Evolutionary conservation across 2,329 filamentous ascomycete species (phyloP), one percentile per base, ranked within the genome.

Genomic region (Massarina eburnea): DNA sequence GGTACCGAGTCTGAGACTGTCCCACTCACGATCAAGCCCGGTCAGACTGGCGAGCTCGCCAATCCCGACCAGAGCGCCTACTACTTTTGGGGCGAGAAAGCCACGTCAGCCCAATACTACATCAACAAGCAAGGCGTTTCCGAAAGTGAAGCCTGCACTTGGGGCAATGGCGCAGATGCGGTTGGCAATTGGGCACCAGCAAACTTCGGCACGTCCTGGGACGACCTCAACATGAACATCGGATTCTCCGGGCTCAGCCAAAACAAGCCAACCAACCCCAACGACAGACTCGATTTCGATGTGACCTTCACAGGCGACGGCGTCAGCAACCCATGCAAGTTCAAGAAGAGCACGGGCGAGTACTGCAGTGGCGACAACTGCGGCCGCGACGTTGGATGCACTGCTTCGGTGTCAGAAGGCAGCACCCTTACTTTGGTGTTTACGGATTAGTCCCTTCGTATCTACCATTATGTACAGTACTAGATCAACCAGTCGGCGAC

Each of bases 81-180:
- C 78, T 97, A 91, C 77, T 73, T 78, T 51, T 95, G 89, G 89
- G 58, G 89, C 62, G 81, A 81, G 59, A 80, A 80, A 70, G 61
- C 75, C 40, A 97, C 94, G 41, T 91, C 89, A 38, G 91, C 91
- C 35, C 94, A 97, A 75, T 97, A 96, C 81, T 99, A 99, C 70
- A 81, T 97, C 73, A 97, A 97, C 81, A 88, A 88, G 61, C 80
- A 82, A 59, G 91, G 90, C 49, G 76, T 87, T 42, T 61, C 73
- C 15, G 74, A 83, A 47, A 69, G 83, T 55, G 73, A 91, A 10
- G 88, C 82, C 40, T 99, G 94, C 75, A 73, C 80, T 47, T 97
- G 94, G 94, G 76, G 81, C 41, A 78, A 78, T 17, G 76, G 83
- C 48, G 84, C 70, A 44, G 64, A 75, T 47, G 73, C 77, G 52